These are phyloP conservation scores for Corymbia calophylla DNA, from an alignment of 441 rosid genomes.

Conservation along the genomic window DNA sequence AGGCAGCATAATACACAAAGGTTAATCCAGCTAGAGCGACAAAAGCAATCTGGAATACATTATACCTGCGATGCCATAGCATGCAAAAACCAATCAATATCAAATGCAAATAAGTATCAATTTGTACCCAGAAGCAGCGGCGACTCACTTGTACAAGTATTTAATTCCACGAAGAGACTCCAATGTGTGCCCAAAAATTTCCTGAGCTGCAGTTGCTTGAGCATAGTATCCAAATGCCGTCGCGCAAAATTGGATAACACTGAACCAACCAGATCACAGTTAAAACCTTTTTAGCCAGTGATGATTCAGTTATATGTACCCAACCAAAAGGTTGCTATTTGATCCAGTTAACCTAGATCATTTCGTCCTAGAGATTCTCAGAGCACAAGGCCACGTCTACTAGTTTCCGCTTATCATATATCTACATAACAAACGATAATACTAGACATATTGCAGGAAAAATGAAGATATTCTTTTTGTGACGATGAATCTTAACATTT, in stretches of 20 bases:
- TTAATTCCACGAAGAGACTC: slow-evolving; percentile 94
- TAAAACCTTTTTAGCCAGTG: not conserved
- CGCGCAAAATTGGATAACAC: slow-evolving; percentile 96
- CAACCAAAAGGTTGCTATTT: not conserved
- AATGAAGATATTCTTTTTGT: not conserved
- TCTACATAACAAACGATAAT: not conserved
- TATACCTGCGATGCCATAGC: slow-evolving; percentile 55
- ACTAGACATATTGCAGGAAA: not conserved
- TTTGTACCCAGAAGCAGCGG: not conserved
- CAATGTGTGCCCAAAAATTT: slow-evolving; percentile 96
- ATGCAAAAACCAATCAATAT: slow-evolving; percentile 2
- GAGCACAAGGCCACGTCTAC: not conserved
- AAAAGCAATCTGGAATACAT: slow-evolving; percentile 93
- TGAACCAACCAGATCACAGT: slow-evolving; percentile 26
- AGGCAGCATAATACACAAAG: slow-evolving; percentile 72
- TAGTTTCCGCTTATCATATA: not conserved
- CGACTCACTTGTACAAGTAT: slow-evolving; percentile 89
- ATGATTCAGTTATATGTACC: not conserved
- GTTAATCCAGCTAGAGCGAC: slow-evolving; percentile 83
- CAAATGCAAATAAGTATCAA: not conserved
- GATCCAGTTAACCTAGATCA: not conserved
- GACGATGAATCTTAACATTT: not conserved
- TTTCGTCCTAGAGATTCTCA: not conserved
- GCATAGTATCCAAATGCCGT: slow-evolving; percentile 99
- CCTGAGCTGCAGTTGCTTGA: slow-evolving; percentile 98